phyloP scores from a whole-genome alignment of 805 yeast species.

The Schwanniomyces occidentalis region DNA sequence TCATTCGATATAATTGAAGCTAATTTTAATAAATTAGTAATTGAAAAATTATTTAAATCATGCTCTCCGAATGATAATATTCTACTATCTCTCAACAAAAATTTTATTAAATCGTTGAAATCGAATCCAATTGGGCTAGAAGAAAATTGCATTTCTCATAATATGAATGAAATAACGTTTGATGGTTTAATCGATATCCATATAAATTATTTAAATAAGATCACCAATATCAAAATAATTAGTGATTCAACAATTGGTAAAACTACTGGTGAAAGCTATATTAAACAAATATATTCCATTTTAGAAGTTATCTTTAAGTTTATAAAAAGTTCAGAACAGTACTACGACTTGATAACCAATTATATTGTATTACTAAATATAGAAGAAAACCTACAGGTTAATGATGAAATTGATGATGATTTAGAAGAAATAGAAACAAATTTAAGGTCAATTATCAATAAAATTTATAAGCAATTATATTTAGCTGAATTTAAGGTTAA shows the following conservation, averaged over 20 bases:
- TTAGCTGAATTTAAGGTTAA: constrained; percentile 44
- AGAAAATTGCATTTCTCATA: constrained; percentile 4
- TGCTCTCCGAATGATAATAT: constrained; percentile 1
- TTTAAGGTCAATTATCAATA: constrained; percentile 39
- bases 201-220: constrained; percentile 25
- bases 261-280: constrained; percentile 25
- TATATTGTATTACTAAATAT: constrained; percentile 30
- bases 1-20: constrained; percentile 49
- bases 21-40: constrained; percentile 28
- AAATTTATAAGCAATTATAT: constrained; percentile 40
- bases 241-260: constrained; percentile 32
- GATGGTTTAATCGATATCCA: constrained; percentile 50
- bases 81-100: constrained; percentile 4
- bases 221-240: constrained; percentile 32
- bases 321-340: constrained; percentile 37
- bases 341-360: constrained; percentile 23
- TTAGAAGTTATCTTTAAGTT: constrained; percentile 34
- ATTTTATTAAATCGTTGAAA: constrained; percentile 6
- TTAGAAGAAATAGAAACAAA: constrained; percentile 23
- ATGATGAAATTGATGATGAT: constrained; percentile 26
- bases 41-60: constrained; percentile 22
- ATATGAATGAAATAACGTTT: constrained; percentile 38
- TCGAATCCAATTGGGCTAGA: constrained; percentile 1
- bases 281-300: constrained; percentile 32
- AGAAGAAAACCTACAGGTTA: constrained; percentile 10